These are phyloP conservation scores for Diaporthe humulicola DNA, from an alignment of 2,329 filamentous ascomycete species.

Conservation along the genomic window DNA sequence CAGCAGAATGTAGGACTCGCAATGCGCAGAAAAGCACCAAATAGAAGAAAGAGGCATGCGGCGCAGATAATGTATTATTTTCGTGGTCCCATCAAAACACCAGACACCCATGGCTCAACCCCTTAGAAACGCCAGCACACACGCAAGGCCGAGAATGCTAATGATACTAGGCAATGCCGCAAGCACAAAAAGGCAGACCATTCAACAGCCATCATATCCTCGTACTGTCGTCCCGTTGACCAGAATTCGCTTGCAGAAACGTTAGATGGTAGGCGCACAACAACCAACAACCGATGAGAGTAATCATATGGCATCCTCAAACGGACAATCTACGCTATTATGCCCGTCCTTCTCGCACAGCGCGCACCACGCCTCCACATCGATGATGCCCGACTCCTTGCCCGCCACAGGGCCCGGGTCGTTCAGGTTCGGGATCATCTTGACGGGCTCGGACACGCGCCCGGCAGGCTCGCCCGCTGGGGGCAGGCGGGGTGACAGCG, in stretches of 20 bases:
- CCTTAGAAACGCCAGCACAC: slow-evolving; percentile 4
- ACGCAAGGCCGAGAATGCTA: slow-evolving; percentile 5
- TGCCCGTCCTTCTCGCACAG: slow-evolving; percentile 97
- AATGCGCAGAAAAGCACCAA: not conserved
- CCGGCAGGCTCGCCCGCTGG: slow-evolving; percentile 54
- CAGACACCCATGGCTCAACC: not conserved
- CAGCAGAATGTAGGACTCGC: not conserved
- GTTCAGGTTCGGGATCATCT: slow-evolving; percentile 71
- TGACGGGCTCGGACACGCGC: slow-evolving; percentile 54
- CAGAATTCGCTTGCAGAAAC: not conserved
- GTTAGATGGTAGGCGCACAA: not conserved
- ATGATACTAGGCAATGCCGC: not conserved
- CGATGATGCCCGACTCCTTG: slow-evolving; percentile 82
- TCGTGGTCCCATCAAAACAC: slow-evolving; percentile 13
- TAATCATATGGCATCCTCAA: slow-evolving; percentile 80
- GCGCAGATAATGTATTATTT: slow-evolving; percentile 14
- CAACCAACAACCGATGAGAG: not conserved
- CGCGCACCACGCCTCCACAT: slow-evolving; percentile 95
- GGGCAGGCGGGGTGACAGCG: slow-evolving; percentile 62
- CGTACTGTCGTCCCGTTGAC: slow-evolving; percentile 3
- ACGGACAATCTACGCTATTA: slow-evolving; percentile 93
- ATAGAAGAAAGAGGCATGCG: not conserved
- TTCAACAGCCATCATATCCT: slow-evolving; percentile 2
- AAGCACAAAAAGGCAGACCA: not conserved
- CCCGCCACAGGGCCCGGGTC: slow-evolving; percentile 79